Evolutionary conservation across 2,329 filamentous ascomycete species (phyloP).

Genomic region (Sporothrix euskadiensis): DNA sequence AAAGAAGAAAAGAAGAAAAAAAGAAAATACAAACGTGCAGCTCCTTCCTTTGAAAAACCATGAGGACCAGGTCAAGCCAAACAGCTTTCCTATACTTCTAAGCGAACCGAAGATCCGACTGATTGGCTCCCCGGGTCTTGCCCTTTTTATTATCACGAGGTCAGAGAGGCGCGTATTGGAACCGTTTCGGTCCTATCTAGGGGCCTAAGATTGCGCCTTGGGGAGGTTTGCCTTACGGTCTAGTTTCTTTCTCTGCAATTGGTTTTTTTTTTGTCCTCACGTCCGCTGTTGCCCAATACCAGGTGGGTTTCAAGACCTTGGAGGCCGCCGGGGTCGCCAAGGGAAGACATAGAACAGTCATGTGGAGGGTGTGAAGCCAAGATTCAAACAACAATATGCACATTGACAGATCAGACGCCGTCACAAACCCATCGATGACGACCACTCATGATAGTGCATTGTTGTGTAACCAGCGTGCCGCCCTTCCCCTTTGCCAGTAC

Average conservation of each 20-base stretch:
- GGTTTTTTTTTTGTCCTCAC: background rate
- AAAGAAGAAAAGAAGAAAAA: background rate
- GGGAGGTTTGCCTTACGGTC: background rate
- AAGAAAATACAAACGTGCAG: background rate
- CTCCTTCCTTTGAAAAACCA: background rate
- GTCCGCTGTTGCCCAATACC: too few relatives aligned
- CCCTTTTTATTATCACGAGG: background rate
- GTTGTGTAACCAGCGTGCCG: background rate
- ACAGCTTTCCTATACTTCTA: background rate
- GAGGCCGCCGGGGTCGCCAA: background rate
- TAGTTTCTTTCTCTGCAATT: background rate
- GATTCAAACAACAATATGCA: background rate
- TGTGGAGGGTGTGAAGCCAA: background rate
- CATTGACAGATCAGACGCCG: background rate
- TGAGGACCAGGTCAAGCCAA: background rate
- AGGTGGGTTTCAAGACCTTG: background rate
- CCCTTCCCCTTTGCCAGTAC: background rate
- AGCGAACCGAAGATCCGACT: background rate
- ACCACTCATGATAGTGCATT: background rate
- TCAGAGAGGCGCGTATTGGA: background rate
- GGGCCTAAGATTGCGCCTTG: background rate
- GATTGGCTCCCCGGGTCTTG: background rate
- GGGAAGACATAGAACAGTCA: background rate
- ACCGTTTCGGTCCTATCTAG: background rate
- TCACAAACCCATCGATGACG: background rate